Percentiles rank a stretch among this genome's conserved stretches.
Evolutionary conservation across 352 stramenopile genomes (phyloP).

Genomic region (Globisporangium echinulatum): DNA sequence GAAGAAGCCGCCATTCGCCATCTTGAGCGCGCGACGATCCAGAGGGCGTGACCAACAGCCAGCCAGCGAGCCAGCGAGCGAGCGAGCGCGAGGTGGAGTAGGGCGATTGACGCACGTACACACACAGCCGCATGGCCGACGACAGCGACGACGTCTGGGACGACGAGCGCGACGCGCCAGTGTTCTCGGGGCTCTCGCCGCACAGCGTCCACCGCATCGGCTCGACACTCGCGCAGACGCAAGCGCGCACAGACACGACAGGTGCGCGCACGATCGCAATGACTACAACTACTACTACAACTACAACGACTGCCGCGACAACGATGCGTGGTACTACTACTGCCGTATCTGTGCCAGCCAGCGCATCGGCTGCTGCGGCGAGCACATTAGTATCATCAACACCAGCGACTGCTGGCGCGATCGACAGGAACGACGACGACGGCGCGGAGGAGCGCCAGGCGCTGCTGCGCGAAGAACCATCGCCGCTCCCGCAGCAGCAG

Average conservation of each 20-base stretch:
- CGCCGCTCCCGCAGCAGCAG: background rate
- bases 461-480: slow-evolving; percentile 3
- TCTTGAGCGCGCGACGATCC: background rate
- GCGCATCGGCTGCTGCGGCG: background rate
- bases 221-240: slow-evolving; percentile 2
- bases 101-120: background rate
- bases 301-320: background rate
- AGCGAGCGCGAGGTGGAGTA: background rate
- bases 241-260: slow-evolving; percentile 4
- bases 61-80: background rate
- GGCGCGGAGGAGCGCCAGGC: slow-evolving; percentile 5
- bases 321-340: background rate
- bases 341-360: background rate
- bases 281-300: background rate
- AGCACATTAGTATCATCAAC: background rate
- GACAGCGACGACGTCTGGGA: slow-evolving; percentile 2
- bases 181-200: slow-evolving; percentile 12
- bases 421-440: slow-evolving; percentile 5
- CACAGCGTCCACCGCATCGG: slow-evolving; percentile 13
- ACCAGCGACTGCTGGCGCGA: background rate
- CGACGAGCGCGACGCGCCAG: slow-evolving; percentile 11
- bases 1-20: background rate
- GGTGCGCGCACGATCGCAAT: slow-evolving; percentile 1
- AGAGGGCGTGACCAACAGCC: background rate
- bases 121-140: background rate